Evolutionary conservation across 148 eudicot genomes (phyloP).

Genomic region (Silene uniflora): DNA sequence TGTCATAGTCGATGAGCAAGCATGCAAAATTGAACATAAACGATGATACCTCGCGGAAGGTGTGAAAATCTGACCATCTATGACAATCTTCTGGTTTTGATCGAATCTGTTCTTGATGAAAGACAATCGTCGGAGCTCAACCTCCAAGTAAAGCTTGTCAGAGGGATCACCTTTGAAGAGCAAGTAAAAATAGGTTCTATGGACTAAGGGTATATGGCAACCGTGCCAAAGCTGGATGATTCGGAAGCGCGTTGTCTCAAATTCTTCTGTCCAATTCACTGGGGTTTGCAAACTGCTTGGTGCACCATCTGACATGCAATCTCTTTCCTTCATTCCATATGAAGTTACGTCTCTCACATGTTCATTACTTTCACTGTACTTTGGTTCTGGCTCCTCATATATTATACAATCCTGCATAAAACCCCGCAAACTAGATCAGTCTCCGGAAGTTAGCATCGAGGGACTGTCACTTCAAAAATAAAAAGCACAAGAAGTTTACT

Average conservation of each 20-base stretch:
- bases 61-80: slow-evolving; percentile 54
- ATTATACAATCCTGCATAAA: slow-evolving; percentile 27
- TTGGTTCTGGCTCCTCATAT: slow-evolving; percentile 33
- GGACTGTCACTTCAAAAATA: no score
- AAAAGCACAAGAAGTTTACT: no score
- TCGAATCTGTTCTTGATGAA: slow-evolving; percentile 61
- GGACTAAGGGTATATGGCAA: slow-evolving; percentile 71
- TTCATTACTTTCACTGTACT: slow-evolving; percentile 24
- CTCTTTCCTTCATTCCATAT: slow-evolving; percentile 25
- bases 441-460: background rate
- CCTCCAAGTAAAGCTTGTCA: slow-evolving; percentile 85
- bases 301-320: slow-evolving; percentile 26
- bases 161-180: slow-evolving; percentile 89
- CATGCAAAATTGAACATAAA: background rate
- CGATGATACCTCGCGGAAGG: slow-evolving; percentile 44
- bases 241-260: slow-evolving; percentile 49
- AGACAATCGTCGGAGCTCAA: slow-evolving; percentile 75
- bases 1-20: background rate
- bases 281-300: slow-evolving; percentile 28
- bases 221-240: slow-evolving; percentile 80
- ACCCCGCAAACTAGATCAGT: slow-evolving; percentile 4
- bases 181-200: slow-evolving; percentile 78
- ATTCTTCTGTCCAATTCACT: slow-evolving; percentile 47
- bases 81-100: slow-evolving; percentile 37
- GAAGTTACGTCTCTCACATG: slow-evolving; percentile 10